Base-by-base conservation (phyloP, 1,284 basidiomycete genomes). In the Amylostereum areolatum region DNA sequence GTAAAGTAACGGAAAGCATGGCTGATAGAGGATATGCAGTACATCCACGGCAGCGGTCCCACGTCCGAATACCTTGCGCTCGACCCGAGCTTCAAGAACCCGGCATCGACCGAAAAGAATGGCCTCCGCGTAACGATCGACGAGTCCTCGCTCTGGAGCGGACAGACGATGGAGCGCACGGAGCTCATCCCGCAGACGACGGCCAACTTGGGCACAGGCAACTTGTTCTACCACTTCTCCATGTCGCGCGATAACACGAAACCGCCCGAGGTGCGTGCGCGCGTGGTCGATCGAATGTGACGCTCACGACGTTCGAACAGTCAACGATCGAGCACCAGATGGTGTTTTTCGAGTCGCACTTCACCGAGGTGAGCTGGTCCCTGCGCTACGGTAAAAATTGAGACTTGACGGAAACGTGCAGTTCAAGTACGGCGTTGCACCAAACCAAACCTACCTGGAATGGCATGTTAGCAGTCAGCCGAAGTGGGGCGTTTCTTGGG, bases 221-320 rank as follows among this genome's bases (percentile, higher is more conserved):
- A 78, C 52, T 61, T 81, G 45, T 82, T 74, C 68, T 83, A 84
- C 64, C 80, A 83, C 63, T 84, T 83, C 66, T 81, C 79, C 1
- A 62, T 83, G 41, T 75, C 67, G 63, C 72, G 67, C 24, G 66
- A 70, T 6, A 55, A 59, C 30, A 77, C 74, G 10, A 81, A 80
- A 57, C 66, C 72, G 3, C 80, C 80, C 3, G 72, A 78, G 55
- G 77, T 79, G 54, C 54, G 72, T 62, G 7, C 3, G 9, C 4
- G 11, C 18, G 11, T 5, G 48, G 27, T 24, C 8, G 7, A 12
- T 4, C 7, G 18, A 18, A 10, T 44, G 34, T 18, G 4, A 42
- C 5, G 5, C 29, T 49, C 12, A 50, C 28, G 25, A 10, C 42
- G n/a, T 49, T 50, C 33, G 4, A 45, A 24, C 53, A 77, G 75